Evolutionary conservation across 202 grass and related monocot species (phyloP).

Genomic region (Tripidium arundinaceum): DNA sequence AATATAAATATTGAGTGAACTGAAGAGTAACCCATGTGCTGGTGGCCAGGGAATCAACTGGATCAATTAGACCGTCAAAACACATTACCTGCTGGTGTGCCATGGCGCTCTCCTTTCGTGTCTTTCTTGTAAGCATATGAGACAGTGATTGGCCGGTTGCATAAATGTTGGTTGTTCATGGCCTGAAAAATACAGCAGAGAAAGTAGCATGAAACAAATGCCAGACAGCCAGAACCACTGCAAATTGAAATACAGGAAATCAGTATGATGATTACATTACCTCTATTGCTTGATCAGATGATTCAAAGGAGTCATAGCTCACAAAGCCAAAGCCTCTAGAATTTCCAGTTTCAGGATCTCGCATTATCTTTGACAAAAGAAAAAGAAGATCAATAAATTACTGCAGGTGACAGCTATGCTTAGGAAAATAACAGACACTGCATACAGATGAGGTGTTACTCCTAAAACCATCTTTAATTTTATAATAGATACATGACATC

Average conservation of each 20-base stretch:
- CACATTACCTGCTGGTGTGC: slow-evolving; percentile 71
- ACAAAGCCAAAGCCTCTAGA: slow-evolving; percentile 90
- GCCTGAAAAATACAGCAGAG: slow-evolving; percentile 44
- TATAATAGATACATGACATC: no score
- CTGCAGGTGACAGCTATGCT: no score
- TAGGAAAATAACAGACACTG: no score
- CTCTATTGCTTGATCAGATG: slow-evolving; percentile 95
- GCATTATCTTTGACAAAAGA: slow-evolving; percentile 68
- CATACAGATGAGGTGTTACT: no score
- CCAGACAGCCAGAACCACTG: neutral
- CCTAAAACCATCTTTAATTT: no score
- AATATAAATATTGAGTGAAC: no score
- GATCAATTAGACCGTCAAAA: neutral
- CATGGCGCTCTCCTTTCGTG: slow-evolving; percentile 82
- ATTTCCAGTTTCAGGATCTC: slow-evolving; percentile 93
- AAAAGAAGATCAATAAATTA: neutral
- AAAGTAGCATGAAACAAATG: slow-evolving; percentile 14
- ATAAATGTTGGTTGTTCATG: slow-evolving; percentile 92
- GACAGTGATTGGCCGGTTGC: slow-evolving; percentile 83
- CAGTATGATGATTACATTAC: slow-evolving; percentile 29
- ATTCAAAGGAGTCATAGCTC: slow-evolving; percentile 96
- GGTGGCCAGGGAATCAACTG: neutral
- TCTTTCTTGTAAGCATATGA: slow-evolving; percentile 99
- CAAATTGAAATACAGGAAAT: neutral
- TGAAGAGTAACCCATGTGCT: no score